Evolutionary conservation across 176 grass and related monocot genomes (phyloP).

Genomic region (Aegilops bicornis): DNA sequence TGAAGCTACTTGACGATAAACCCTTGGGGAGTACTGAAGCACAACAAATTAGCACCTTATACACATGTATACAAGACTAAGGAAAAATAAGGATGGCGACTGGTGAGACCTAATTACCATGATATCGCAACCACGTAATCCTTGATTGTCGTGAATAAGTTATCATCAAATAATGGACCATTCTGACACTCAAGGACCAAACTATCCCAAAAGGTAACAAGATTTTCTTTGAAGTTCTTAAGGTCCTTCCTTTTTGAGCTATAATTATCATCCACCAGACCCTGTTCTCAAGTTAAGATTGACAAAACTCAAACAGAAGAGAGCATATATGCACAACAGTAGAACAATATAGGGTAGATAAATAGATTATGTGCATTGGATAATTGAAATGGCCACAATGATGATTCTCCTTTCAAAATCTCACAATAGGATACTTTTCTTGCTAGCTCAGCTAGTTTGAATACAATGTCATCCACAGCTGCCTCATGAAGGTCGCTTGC

Average conservation of each 20-base stretch:
- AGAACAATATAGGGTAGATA: constrained; percentile 8
- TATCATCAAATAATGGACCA: constrained; percentile 82
- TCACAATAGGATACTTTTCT: constrained; percentile 72
- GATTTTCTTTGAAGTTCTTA: constrained; percentile 90
- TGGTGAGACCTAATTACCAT: constrained; percentile 54
- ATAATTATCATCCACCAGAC: constrained; percentile 86
- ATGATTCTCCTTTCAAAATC: not conserved
- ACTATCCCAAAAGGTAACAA: constrained; percentile 83
- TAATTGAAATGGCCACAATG: constrained; percentile 9
- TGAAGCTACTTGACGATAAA: constrained; percentile 87
- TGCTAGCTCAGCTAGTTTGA: constrained; percentile 67
- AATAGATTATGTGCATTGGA: constrained; percentile 17
- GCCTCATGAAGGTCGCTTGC: constrained; percentile 63
- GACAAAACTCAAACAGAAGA: constrained; percentile 14
- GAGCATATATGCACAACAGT: constrained; percentile 23
- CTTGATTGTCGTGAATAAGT: constrained; percentile 74
- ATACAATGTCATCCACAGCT: constrained; percentile 76
- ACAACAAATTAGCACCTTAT: constrained; percentile 27
- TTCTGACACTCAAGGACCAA: constrained; percentile 94
- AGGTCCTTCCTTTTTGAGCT: constrained; percentile 85
- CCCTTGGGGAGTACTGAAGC: constrained; percentile 87
- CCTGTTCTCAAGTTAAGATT: constrained; percentile 59
- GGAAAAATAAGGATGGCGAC: not conserved
- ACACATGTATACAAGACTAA: constrained; percentile 20
- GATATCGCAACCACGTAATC: constrained; percentile 85